Conservation (phyloP, 768 basidiomycete species). For the Saitozyma sp. region DNA sequence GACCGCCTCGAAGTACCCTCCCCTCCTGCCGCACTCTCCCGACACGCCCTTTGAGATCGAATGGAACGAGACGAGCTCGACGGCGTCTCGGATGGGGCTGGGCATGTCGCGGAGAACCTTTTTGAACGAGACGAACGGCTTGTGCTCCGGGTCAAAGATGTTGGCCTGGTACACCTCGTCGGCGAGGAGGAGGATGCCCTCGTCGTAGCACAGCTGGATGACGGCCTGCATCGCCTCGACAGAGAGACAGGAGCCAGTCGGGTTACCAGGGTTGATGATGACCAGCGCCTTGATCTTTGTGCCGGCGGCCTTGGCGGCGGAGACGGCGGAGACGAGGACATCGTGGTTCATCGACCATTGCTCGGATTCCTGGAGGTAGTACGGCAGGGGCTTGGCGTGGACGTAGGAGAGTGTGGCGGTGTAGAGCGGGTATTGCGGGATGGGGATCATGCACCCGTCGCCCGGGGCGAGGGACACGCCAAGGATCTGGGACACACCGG, state of each 20-base stretch:
- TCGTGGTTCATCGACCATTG: slow-evolving; percentile 78
- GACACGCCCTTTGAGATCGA: slow-evolving; percentile 94
- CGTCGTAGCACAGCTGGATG: slow-evolving; percentile 78
- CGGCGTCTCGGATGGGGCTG: slow-evolving; percentile 58
- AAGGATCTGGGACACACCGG: slow-evolving; percentile 69
- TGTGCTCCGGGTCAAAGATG: slow-evolving; percentile 65
- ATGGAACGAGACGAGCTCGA: slow-evolving; percentile 92
- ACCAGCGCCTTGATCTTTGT: slow-evolving; percentile 78
- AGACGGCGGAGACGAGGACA: slow-evolving; percentile 68
- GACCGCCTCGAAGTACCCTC: slow-evolving; percentile 90
- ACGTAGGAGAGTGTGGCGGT: slow-evolving; percentile 89
- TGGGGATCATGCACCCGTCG: slow-evolving; percentile 68
- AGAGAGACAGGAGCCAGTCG: slow-evolving; percentile 83
- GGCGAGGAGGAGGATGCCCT: slow-evolving; percentile 84
- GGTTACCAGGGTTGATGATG: slow-evolving; percentile 98
- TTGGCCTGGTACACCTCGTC: slow-evolving; percentile 99
- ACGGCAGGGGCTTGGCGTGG: slow-evolving; percentile 77
- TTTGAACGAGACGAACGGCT: slow-evolving; percentile 92
- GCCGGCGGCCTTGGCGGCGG: slow-evolving; percentile 65
- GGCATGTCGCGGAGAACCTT: slow-evolving; percentile 69
- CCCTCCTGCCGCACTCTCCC: slow-evolving; percentile 95
- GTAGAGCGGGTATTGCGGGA: slow-evolving; percentile 97
- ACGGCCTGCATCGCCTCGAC: slow-evolving; percentile 69
- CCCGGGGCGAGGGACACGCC: slow-evolving; percentile 44
- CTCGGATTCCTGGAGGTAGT: slow-evolving; percentile 78